These are phyloP conservation scores for Stentor roeselii DNA, from an alignment of 73 alveolate species.

Conservation along the genomic window DNA sequence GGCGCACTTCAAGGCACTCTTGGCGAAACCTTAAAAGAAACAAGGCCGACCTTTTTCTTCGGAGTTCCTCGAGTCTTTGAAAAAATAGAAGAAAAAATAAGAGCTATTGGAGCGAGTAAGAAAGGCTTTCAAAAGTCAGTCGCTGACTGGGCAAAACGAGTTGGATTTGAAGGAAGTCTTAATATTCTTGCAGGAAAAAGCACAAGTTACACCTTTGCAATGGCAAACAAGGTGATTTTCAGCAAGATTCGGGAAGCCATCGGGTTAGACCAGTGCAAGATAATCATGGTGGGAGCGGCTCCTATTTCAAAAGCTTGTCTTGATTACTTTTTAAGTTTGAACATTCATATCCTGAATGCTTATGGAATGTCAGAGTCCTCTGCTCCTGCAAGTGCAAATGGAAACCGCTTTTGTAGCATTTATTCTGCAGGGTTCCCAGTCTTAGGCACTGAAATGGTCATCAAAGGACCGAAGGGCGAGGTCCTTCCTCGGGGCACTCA, in stretches of 20 bases:
- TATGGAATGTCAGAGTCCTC: conserved; percentile 65
- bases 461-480: conserved; percentile 43
- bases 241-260: conserved; percentile 34
- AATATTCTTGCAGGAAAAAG: neutral
- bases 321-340: conserved; percentile 51
- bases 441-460: conserved; percentile 48
- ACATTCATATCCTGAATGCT: conserved; percentile 39
- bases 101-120: conserved; percentile 55
- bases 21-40: conserved; percentile 65
- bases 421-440: conserved; percentile 48
- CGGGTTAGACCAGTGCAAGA: conserved; percentile 43
- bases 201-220: neutral
- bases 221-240: conserved; percentile 21
- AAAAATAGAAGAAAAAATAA: conserved; percentile 74
- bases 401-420: neutral
- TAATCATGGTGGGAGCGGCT: conserved; percentile 52
- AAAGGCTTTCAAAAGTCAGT: conserved; percentile 11
- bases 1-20: conserved; percentile 83
- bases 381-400: conserved; percentile 29
- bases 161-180: neutral
- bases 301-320: conserved; percentile 41
- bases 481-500: conserved; percentile 45
- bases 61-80: conserved; percentile 93
- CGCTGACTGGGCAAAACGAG: conserved; percentile 32
- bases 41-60: conserved; percentile 78